These are phyloP conservation scores for Botrytis hyacinthi DNA, from an alignment of 2,329 filamentous ascomycete genomes.

Conservation along the genomic window DNA sequence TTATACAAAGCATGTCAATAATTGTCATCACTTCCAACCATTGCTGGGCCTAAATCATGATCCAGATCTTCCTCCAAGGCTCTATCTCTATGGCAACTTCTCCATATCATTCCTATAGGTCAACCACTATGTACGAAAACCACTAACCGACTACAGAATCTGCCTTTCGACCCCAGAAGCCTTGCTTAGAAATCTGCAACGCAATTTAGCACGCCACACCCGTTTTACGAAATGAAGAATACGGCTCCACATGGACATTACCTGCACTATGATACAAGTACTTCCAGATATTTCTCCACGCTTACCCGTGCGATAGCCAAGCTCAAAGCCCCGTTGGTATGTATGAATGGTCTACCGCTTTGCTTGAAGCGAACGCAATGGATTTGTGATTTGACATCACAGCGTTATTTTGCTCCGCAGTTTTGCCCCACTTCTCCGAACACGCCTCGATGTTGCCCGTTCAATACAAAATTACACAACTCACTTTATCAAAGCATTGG, in stretches of 20 bases:
- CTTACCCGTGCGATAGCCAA: background rate
- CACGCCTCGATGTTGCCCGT: background rate
- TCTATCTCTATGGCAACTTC: background rate
- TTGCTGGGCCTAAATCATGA: background rate
- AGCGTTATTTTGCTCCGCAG: background rate
- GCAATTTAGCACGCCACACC: background rate
- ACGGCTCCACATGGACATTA: background rate
- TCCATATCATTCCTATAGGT: background rate
- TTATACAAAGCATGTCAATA: background rate
- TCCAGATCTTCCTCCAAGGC: background rate
- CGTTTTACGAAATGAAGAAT: background rate
- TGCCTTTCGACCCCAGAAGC: background rate
- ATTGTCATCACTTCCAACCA: background rate
- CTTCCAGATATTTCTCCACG: background rate
- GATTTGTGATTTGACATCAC: background rate
- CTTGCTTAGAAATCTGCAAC: background rate
- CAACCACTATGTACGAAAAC: background rate
- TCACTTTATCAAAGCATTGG: background rate
- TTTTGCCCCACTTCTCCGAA: background rate
- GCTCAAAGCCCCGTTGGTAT: background rate
- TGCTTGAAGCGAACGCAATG: background rate
- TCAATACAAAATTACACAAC: background rate
- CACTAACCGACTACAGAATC: background rate
- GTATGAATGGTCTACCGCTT: background rate
- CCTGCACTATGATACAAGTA: background rate